Conservation (phyloP, 1,284 basidiomycete species). For the Sanguinoderma infundibulare region DNA sequence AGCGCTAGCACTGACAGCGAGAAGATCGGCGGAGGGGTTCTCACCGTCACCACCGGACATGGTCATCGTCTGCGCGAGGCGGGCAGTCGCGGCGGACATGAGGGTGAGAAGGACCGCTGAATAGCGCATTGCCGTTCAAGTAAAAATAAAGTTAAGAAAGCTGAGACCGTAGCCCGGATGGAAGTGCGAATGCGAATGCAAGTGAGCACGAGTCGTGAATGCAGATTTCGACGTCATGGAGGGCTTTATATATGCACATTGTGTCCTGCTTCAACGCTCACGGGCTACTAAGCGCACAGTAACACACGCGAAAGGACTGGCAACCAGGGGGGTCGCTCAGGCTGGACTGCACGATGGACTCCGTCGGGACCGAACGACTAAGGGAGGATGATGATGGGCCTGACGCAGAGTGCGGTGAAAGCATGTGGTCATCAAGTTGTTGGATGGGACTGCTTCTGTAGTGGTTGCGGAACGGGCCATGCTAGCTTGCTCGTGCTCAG, state of each 20-base stretch:
- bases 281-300: background rate
- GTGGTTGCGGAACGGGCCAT: background rate
- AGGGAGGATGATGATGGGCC: background rate
- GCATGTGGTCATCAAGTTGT: background rate
- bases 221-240: background rate
- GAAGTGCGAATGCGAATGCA: too few relatives aligned
- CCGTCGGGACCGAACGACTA: too few relatives aligned
- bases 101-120: constrained; percentile 9
- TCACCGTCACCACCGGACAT: constrained; percentile 14
- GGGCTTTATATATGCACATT: constrained; percentile 4
- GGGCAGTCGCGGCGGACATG: constrained; percentile 4
- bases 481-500: background rate
- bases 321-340: background rate
- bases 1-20: background rate
- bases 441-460: background rate
- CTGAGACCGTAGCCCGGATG: too few relatives aligned
- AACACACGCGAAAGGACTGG: background rate
- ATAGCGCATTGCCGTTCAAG: constrained; percentile 16
- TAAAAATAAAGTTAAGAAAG: background rate
- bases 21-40: background rate
- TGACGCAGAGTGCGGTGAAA: background rate
- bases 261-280: background rate
- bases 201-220: constrained; percentile 15
- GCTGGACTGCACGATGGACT: background rate
- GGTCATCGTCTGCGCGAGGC: constrained; percentile 2